Evolutionary conservation across 2,329 filamentous ascomycete genomes (phyloP).

Genomic region (Fusarium caatingaense): DNA sequence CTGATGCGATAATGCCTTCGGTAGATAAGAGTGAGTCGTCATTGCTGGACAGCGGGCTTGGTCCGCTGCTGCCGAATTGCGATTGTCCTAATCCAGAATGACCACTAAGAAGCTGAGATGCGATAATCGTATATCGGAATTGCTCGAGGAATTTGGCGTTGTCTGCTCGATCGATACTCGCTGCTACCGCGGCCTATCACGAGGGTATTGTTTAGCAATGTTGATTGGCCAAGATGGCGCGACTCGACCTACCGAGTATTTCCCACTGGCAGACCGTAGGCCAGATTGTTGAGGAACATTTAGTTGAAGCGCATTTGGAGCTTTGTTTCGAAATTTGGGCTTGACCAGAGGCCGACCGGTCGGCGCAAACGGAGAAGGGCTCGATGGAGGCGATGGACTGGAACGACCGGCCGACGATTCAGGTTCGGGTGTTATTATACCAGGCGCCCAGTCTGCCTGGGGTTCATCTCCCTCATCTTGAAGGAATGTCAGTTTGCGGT

Average conservation of each 20-base stretch:
- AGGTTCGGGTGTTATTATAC: constrained; percentile 51
- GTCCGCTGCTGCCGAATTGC: constrained; percentile 38
- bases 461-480: constrained; percentile 62
- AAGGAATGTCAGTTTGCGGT: constrained; percentile 14
- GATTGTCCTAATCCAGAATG: constrained; percentile 63
- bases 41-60: constrained; percentile 24
- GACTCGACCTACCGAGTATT: constrained; percentile 61
- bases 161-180: constrained; percentile 78
- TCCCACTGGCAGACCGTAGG: constrained; percentile 60
- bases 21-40: constrained; percentile 53
- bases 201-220: constrained; percentile 15
- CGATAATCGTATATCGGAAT: constrained; percentile 92
- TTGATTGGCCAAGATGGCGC: not conserved
- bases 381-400: constrained; percentile 60
- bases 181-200: constrained; percentile 73
- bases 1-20: constrained; percentile 62
- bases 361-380: constrained; percentile 66
- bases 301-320: constrained; percentile 58
- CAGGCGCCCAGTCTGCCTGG: constrained; percentile 59
- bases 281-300: constrained; percentile 53
- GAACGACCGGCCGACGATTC: constrained; percentile 49
- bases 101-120: constrained; percentile 86
- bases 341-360: constrained; percentile 66
- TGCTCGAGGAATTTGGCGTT: constrained; percentile 89
- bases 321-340: constrained; percentile 64